Conservation (phyloP, 1,284 basidiomycete genomes). For the Cutaneotrichosporon sp. region DNA sequence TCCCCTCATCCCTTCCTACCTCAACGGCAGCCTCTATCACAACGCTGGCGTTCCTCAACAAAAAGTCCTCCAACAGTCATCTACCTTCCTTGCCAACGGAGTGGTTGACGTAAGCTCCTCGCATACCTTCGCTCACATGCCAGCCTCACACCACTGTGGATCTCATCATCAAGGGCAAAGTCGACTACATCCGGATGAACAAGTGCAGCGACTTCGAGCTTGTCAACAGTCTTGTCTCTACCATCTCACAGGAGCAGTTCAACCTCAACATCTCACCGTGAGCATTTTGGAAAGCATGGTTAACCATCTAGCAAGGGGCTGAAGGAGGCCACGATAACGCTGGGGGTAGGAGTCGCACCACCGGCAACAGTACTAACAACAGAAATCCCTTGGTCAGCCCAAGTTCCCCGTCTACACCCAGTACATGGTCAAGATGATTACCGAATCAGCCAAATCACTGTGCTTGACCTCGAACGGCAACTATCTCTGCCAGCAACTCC, state of each 20-base stretch:
- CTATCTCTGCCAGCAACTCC: slow-evolving; percentile 49
- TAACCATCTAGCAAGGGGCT: slow-evolving; percentile 7
- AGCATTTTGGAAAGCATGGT: slow-evolving; percentile 6
- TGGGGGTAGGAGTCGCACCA: slow-evolving; percentile 31
- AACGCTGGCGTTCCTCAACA: not conserved
- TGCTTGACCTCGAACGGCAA: slow-evolving; percentile 50
- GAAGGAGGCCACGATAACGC: slow-evolving; percentile 41
- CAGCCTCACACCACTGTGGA: slow-evolving; percentile 15
- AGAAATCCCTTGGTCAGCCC: slow-evolving; percentile 15
- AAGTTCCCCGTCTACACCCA: slow-evolving; percentile 15
- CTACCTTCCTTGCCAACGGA: not conserved
- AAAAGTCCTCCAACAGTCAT: not conserved
- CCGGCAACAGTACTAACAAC: not conserved
- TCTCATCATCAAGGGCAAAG: slow-evolving; percentile 25
- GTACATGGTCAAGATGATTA: slow-evolving; percentile 34
- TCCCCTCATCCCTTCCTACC: not conserved
- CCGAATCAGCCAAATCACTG: slow-evolving; percentile 43
- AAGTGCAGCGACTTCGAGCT: slow-evolving; percentile 25
- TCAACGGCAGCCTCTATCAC: slow-evolving; percentile 4
- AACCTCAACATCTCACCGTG: slow-evolving; percentile 37
- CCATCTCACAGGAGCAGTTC: slow-evolving; percentile 43
- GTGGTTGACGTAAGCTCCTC: not conserved
- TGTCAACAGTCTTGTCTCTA: slow-evolving; percentile 41
- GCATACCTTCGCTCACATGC: not conserved
- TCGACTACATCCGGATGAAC: slow-evolving; percentile 25